These are phyloP conservation scores for Ottelia alismoides DNA, from an alignment of 106 monocot species.

Conservation along the genomic window DNA sequence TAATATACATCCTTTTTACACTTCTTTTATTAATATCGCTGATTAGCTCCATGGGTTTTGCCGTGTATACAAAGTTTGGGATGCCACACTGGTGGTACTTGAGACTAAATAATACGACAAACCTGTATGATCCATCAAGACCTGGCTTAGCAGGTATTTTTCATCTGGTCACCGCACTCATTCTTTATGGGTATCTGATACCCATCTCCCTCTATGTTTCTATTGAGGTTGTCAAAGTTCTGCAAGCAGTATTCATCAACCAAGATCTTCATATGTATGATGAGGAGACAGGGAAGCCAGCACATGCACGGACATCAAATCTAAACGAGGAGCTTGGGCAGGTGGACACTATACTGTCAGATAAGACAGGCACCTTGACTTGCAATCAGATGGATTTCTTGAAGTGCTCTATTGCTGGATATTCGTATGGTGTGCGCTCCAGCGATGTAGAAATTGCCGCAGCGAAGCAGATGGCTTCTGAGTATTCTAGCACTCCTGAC, in stretches of 20 bases:
- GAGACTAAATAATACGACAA: constrained; percentile 27
- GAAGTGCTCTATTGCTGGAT: constrained; percentile 88
- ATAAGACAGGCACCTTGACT: constrained; percentile 94
- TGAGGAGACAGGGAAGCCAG: constrained; percentile 64
- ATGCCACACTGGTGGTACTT: constrained; percentile 96
- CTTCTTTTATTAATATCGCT: constrained; percentile 73
- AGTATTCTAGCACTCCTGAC: constrained; percentile 16
- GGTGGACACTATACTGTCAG: constrained; percentile 85
- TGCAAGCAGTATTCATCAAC: constrained; percentile 94
- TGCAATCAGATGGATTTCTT: constrained; percentile 99
- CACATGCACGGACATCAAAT: constrained; percentile 89
- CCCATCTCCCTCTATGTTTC: constrained; percentile 96
- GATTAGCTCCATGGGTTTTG: constrained; percentile 90
- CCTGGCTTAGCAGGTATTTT: constrained; percentile 51
- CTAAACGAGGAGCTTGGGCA: constrained; percentile 95
- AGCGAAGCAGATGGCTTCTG: constrained; percentile 63
- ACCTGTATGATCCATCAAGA: constrained; percentile 47
- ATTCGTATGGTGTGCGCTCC: constrained; percentile 70
- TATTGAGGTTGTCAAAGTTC: constrained; percentile 86
- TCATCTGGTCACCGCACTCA: constrained; percentile 88
- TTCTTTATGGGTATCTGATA: constrained; percentile 91
- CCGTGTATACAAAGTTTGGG: constrained; percentile 42
- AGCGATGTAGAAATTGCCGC: constrained; percentile 95
- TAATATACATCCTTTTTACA: constrained; percentile 85
- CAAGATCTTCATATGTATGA: constrained; percentile 89